Evolutionary conservation across 352 stramenopile species (phyloP).

Genomic region (Blastocystis sp.): DNA sequence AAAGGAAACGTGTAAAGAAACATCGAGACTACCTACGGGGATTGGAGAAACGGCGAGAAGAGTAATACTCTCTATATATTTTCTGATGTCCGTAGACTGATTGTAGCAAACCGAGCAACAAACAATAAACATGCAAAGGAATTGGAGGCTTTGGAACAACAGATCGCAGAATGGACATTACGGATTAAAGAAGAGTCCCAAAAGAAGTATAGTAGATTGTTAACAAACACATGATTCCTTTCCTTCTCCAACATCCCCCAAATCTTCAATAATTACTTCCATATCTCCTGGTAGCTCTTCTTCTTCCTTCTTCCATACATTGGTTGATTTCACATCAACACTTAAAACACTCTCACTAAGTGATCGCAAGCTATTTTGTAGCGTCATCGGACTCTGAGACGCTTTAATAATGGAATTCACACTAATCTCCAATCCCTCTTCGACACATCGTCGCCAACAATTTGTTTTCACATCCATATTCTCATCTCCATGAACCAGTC

Average conservation of each 20-base stretch:
- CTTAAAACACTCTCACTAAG: too few species aligned
- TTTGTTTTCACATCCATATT: neutral
- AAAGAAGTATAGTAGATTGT: neutral
- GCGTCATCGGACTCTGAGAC: too few species aligned
- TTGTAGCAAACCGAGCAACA: slow-evolving; percentile 50
- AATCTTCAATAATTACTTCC: neutral
- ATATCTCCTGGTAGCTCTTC: neutral
- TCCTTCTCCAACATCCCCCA: neutral
- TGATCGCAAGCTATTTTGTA: too few species aligned
- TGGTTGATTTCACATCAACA: too few species aligned
- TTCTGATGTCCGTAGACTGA: neutral
- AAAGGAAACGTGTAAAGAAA: slow-evolving; percentile 40
- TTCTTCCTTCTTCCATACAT: neutral
- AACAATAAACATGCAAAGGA: slow-evolving; percentile 52
- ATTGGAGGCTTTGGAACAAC: slow-evolving; percentile 7
- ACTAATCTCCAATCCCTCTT: neutral
- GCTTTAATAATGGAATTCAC: neutral
- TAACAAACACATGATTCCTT: slow-evolving; percentile 20
- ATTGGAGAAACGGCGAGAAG: slow-evolving; percentile 48
- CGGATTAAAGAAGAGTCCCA: neutral
- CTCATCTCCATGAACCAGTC: slow-evolving; percentile 1
- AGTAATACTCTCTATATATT: neutral
- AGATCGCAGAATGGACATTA: slow-evolving; percentile 13
- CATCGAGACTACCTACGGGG: slow-evolving; percentile 55
- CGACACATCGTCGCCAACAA: neutral